Base-by-base conservation (phyloP, 2,329 filamentous ascomycete genomes). In the Cordyceps pruinosa region DNA sequence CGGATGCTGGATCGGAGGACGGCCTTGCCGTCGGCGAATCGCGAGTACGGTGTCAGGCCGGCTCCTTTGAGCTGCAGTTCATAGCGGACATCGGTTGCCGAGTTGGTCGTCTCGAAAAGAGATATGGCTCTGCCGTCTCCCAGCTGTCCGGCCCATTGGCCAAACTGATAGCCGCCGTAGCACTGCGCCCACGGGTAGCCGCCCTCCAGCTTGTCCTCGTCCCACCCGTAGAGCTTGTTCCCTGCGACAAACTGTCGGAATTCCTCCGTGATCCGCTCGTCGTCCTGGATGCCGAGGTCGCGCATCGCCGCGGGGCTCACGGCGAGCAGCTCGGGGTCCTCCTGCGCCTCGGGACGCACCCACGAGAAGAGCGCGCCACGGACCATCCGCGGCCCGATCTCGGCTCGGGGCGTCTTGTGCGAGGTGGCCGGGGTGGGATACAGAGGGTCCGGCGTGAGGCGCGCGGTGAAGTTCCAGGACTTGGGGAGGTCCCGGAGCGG, bases 111-210 rank as follows among this genome's bases (percentile, higher is more conserved):
- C 72, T 99, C 94, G 66, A 97, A 97, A 1, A 99, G 78, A 35
- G 90, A 96, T 64, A 99, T 97, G 30, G 92, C 94, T 56, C 94
- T 83, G 37, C 94, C 94, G 68, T 99, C 94, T 42, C 94, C 94
- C 1, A 99, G 83, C 71, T 99, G 94, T 6, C 94, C 92, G 4
- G 94, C 94, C 93, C 93, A 99, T 63, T 88, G 85, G 6, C 94
- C 94, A 68, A 86, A 85, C 67, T 85, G 80, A 66, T 81, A 84
- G 57, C 93, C 93, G 58, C 94, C 94, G 70, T 99, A 99, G 74
- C 94, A 97, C 73, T 99, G 94, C 32, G 94, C 92, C 94, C 94
- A 99, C 0, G 94, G 93, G 69, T 99, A 99, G 44, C 94, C 85
- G 21, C 88, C 87, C 58, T 84, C 75, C 25, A 75, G 69, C 62